These are phyloP conservation scores for Mycena venus DNA, from an alignment of 768 basidiomycete species.

Conservation along the genomic window DNA sequence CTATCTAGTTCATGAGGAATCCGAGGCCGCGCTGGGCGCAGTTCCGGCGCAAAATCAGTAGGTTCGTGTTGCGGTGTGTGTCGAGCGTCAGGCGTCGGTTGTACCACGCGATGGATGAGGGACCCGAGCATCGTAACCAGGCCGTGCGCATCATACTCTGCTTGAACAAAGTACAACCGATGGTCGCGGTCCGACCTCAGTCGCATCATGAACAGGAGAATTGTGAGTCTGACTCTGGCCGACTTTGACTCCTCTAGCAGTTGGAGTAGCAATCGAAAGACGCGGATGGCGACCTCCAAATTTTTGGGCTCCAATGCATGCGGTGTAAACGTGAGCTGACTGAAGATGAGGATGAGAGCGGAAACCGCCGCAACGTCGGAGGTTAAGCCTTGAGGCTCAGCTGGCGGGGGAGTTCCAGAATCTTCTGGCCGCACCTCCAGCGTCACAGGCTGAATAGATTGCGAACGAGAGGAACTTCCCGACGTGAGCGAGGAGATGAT, in stretches of 20 bases:
- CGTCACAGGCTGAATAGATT: constrained; percentile 62
- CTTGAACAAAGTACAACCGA: constrained; percentile 76
- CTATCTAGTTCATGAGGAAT: constrained; percentile 66
- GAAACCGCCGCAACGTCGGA: constrained; percentile 72
- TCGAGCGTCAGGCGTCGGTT: constrained; percentile 6
- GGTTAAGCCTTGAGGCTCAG: constrained; percentile 47
- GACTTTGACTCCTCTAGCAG: constrained; percentile 62
- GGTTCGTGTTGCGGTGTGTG: constrained; percentile 20
- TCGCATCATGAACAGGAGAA: constrained; percentile 90
- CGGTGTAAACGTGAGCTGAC: constrained; percentile 79
- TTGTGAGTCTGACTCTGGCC: constrained; percentile 72
- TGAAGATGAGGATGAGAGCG: constrained; percentile 75
- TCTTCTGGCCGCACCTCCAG: constrained; percentile 51
- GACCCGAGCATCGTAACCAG: constrained; percentile 70
- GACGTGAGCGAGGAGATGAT: constrained; percentile 73
- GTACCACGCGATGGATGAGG: constrained; percentile 67
- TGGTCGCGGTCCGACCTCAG: constrained; percentile 93
- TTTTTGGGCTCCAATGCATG: constrained; percentile 62
- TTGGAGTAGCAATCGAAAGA: constrained; percentile 67
- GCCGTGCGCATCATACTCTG: constrained; percentile 68
- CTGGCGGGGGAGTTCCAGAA: constrained; percentile 38
- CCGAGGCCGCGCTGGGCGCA: constrained; percentile 62
- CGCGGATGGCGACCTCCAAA: constrained; percentile 63
- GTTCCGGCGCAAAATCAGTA: constrained; percentile 40
- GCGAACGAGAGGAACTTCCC: constrained; percentile 67